Base-by-base conservation (phyloP, 176 grass and related monocot genomes). In the Hyparrhenia diplandra region DNA sequence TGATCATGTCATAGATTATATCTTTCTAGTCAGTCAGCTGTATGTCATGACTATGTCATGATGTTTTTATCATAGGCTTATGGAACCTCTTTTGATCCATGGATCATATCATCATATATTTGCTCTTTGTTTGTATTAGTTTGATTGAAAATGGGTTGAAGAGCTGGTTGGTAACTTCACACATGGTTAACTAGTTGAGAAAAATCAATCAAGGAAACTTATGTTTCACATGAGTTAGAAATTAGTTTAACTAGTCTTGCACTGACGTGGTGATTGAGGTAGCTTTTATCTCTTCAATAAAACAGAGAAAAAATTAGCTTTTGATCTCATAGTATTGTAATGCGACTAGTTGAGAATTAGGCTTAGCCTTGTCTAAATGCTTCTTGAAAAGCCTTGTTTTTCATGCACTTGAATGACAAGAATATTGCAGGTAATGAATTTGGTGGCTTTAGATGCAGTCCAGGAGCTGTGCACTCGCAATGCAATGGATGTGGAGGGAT, bases 371-470 rank as follows among this genome's bases (percentile, higher is more conserved):
- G 29, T 80, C 65, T 79, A 74, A 35, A 72, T 77, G n/a, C 73
- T 52, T 49, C 31, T 10, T 67, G 2, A 28, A 32, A 64, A 54
- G 16, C 57, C 69, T 66, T 24, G 59, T 77, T 71, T 37, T 21
- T 59, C n/a, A 47, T 81, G 58, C 84, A 67, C 10, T 66, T 89
- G 60, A n/a, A 77, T 52, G 47, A 78, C 10, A 77, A 86, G 60
- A 62, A 72, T 87, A 76, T 80, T 75, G 13, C 85, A 99, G 96
- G 89, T 10, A 82, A 37, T 59, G 90, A 93, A 87, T 80, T 95
- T 89, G 73, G 73, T 93, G 96, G 96, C 78, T 99, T 91, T 87
- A 90, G 90, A 90, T 93, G 96, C 78, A 93, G 78, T 35, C 45
- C 76, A 23, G 76, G 87, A 80, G 88, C 89, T 75, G 46, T 83